phyloP scores from a whole-genome alignment of 148 eudicot genomes.

The Salicornia ramosissima region DNA sequence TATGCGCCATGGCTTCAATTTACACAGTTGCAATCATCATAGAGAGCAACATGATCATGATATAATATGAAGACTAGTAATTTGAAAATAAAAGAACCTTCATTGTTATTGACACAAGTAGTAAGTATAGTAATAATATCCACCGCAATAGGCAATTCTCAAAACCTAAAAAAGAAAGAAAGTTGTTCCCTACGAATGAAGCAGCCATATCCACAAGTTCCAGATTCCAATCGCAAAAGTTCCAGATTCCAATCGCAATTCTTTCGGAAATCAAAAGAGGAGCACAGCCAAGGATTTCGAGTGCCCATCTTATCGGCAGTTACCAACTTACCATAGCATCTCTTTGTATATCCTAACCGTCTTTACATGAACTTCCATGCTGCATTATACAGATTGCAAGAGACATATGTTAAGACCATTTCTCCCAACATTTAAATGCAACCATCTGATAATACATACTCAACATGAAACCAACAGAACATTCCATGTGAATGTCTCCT shows the following conservation, averaged over 20 bases:
- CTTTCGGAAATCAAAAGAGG: not conserved
- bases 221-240: conserved; percentile 4
- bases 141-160: conserved; percentile 18
- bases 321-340: conserved; percentile 8
- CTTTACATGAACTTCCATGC: conserved; percentile 58
- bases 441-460: not conserved
- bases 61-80: not conserved
- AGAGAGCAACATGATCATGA: conserved; percentile 8
- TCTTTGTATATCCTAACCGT: not conserved
- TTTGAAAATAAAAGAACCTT: conserved; percentile 11
- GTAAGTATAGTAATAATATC: no score
- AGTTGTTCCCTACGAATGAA: conserved; percentile 23
- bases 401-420: not conserved
- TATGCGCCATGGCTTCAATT: conserved; percentile 12
- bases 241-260: conserved; percentile 6
- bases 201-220: conserved; percentile 43
- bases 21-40: conserved; percentile 12
- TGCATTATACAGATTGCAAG: conserved; percentile 28
- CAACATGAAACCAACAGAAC: not conserved
- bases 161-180: conserved; percentile 17
- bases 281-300: conserved; percentile 6
- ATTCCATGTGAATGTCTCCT: not conserved
- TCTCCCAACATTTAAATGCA: not conserved
- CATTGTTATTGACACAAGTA: conserved; percentile 8
- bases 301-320: conserved; percentile 9